Percentiles rank a stretch among this genome's conserved stretches.
These are phyloP conservation scores for Phytophthora pinifolia DNA, from an alignment of 352 stramenopile species.

Conservation along the genomic window DNA sequence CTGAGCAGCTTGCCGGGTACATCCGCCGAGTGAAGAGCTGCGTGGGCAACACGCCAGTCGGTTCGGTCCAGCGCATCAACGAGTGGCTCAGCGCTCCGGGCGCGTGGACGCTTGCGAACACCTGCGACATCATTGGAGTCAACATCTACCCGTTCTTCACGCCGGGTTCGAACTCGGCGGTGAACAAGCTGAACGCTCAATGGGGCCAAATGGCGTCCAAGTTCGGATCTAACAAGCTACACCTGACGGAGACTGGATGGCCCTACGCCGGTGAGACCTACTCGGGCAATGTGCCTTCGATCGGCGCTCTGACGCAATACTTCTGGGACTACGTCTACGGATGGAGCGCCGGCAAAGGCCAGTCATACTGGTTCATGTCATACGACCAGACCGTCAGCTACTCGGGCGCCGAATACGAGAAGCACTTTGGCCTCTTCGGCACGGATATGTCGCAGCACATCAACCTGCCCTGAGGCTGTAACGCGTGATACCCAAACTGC, in stretches of 20 bases:
- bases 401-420: conserved; percentile 41
- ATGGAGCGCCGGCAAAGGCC: conserved; percentile 5
- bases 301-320: conserved; percentile 34
- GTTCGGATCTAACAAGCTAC: conserved; percentile 33
- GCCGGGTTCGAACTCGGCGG: conserved; percentile 17
- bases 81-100: conserved; percentile 40
- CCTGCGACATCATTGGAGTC: conserved; percentile 32
- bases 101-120: conserved; percentile 31
- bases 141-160: conserved; percentile 78
- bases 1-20: conserved; percentile 34
- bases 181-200: conserved; percentile 48
- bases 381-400: conserved; percentile 46
- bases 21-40: conserved; percentile 47
- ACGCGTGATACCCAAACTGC: too few species aligned
- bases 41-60: conserved; percentile 45
- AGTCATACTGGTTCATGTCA: conserved; percentile 55
- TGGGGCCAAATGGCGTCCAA: conserved; percentile 35
- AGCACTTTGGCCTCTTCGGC: conserved; percentile 45
- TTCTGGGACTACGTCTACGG: conserved; percentile 39
- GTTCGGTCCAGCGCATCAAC: conserved; percentile 57
- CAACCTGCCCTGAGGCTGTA: conserved; percentile 19
- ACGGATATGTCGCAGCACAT: conserved; percentile 37
- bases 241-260: conserved; percentile 53
- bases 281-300: conserved; percentile 32
- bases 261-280: conserved; percentile 31